Evolutionary conservation across 768 basidiomycete species (phyloP), one percentile per base, ranked within the genome.

Genomic region (Pulveroboletus sp.): DNA sequence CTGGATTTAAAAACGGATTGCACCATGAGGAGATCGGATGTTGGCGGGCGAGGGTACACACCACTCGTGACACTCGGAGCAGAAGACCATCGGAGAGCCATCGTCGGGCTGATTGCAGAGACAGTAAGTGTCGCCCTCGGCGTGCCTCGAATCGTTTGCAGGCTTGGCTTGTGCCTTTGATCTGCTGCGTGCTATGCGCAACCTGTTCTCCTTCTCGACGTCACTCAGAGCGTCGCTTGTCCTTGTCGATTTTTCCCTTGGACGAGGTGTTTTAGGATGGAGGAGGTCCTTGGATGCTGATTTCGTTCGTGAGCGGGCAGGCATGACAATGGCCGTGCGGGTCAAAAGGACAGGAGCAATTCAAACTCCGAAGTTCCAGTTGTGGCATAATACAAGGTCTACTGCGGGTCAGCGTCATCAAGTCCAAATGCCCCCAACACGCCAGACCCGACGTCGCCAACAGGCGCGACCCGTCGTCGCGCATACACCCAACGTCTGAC

Each of bases 71-170:
- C 90, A 93, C 45, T 77, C 72, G 24, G 79, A 75, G 62, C 90
- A 93, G 32, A 71, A 71, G 43, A 92, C 83, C 89, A 91, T 90
- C 11, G 89, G 88, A 6, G 84, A 76, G 30, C 86, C 89, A 70
- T 89, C 85, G 64, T 91, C 85, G 35, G 76, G 78, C 43, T 77
- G 76, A 21, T 76, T 73, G 66, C 90, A 93, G 0, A 76, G 68
- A 70, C 89, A 92, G 35, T 64, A 59, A 28, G 60, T 65, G 50
- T 60, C 58, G 50, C 50, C 51, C 64, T 62, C 35, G 49, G 42
- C 5, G 18, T 39, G 46, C 31, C 45, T 56, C 42, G 58, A 43
- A 15, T 57, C 56, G 54, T 51, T 56, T 39, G 61, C 27, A 11
- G 52, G 50, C 43, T 55, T 61, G 36, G 50, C 8, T 30, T 42